Conservation (phyloP, 257 asterid species). For the Scutellaria minor region DNA sequence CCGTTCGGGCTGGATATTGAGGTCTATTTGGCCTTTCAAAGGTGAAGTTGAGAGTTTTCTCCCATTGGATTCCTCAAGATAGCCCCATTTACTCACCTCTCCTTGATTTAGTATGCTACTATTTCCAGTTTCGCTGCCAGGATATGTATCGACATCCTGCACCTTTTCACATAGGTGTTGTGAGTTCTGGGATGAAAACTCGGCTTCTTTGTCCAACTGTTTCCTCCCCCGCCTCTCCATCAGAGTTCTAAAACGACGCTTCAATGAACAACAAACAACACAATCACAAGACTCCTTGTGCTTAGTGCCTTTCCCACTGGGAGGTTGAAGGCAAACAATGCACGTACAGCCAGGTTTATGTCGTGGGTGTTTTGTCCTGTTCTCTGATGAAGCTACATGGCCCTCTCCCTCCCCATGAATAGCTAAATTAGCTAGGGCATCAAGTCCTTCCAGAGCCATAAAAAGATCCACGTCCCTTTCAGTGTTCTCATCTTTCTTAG, state of each 20-base stretch:
- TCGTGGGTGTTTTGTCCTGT: conserved; percentile 72
- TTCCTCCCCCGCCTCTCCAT: conserved; percentile 67
- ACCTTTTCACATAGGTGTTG: conserved; percentile 40
- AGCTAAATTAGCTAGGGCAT: conserved; percentile 70
- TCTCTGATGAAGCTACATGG: conserved; percentile 49
- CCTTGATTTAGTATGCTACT: conserved; percentile 35
- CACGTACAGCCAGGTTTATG: conserved; percentile 78
- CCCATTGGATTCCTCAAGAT: conserved; percentile 38
- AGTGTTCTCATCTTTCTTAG: conserved; percentile 45
- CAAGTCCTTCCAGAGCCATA: conserved; percentile 71
- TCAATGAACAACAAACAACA: conserved; percentile 61
- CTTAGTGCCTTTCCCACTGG: conserved; percentile 73
- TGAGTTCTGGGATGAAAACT: conserved; percentile 39
- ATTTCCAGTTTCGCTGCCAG: conserved; percentile 21
- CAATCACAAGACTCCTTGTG: conserved; percentile 74
- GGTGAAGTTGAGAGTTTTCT: conserved; percentile 43
- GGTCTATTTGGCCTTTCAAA: conserved; percentile 79
- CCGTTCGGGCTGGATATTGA: conserved; percentile 82
- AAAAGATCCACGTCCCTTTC: conserved; percentile 45
- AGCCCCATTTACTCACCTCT: conserved; percentile 40
- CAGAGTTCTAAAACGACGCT: conserved; percentile 62
- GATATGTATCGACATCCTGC: conserved; percentile 24
- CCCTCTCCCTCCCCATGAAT: conserved; percentile 57
- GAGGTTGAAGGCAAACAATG: conserved; percentile 85
- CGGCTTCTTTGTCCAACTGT: conserved; percentile 57